A percentile compares a stretch with the other conserved stretches of the same genome.
Evolutionary conservation across 2,329 filamentous ascomycete species (phyloP).

Genomic region (Pseudopyricularia javanii): DNA sequence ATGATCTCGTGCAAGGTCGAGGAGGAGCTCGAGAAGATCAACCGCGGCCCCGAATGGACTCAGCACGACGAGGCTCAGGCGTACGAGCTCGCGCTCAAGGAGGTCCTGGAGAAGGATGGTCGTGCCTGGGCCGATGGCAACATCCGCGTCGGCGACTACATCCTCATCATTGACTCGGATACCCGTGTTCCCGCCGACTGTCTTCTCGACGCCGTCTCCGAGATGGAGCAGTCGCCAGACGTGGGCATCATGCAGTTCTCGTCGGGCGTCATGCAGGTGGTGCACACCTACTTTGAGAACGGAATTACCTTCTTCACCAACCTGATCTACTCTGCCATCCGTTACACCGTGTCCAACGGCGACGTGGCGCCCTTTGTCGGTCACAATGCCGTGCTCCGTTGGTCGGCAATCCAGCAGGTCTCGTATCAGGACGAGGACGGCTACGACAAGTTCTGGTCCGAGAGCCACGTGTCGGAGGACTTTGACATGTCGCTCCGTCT

Average conservation of each 20-base stretch:
- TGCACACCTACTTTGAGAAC: constrained; percentile 60
- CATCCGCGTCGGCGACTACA: constrained; percentile 76
- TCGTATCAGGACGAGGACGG: constrained; percentile 57
- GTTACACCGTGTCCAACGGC: constrained; percentile 64
- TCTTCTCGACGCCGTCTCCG: constrained; percentile 64
- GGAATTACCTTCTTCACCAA: constrained; percentile 63
- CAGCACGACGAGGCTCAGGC: constrained; percentile 55
- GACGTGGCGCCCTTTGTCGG: constrained; percentile 71
- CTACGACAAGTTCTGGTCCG: constrained; percentile 72
- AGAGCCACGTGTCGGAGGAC: constrained; percentile 68
- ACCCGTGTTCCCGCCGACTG: constrained; percentile 69
- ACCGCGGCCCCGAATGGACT: constrained; percentile 50
- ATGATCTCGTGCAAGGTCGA: constrained; percentile 60
- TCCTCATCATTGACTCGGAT: constrained; percentile 67
- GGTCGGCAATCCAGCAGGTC: constrained; percentile 64
- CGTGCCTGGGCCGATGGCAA: constrained; percentile 75
- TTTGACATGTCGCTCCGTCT: constrained; percentile 73
- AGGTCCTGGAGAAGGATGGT: constrained; percentile 54
- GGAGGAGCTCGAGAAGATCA: constrained; percentile 47
- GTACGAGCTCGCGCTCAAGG: constrained; percentile 52
- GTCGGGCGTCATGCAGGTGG: constrained; percentile 69
- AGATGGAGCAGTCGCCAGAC: constrained; percentile 70
- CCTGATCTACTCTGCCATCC: constrained; percentile 65
- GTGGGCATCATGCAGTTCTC: constrained; percentile 71
- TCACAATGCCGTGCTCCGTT: constrained; percentile 67